phyloP scores from a whole-genome alignment of 345 rosid species.

The Laguncularia racemosa region DNA sequence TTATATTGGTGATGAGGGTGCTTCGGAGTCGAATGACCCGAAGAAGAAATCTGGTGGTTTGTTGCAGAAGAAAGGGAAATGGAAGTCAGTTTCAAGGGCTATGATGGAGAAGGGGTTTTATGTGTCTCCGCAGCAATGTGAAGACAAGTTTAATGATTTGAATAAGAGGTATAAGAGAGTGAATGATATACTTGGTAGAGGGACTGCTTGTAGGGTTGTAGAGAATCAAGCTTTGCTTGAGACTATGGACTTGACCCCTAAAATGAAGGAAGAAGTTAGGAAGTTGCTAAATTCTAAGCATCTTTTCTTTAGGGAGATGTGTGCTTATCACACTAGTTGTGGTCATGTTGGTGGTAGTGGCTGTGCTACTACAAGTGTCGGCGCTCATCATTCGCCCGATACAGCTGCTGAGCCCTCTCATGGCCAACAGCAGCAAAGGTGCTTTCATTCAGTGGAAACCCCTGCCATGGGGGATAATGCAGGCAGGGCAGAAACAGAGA shows the following conservation, averaged over 20 bases:
- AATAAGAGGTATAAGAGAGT: constrained; percentile 98
- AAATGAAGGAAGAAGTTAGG: constrained; percentile 78
- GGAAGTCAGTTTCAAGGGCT: constrained; percentile 93
- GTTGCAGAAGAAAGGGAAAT: constrained; percentile 93
- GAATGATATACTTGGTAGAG: constrained; percentile 86
- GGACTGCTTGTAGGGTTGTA: constrained; percentile 85
- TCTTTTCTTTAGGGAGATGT: constrained; percentile 91
- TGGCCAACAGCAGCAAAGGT: constrained; percentile 31
- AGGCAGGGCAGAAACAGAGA: constrained; percentile 24
- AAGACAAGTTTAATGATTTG: constrained; percentile 92
- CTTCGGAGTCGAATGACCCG: constrained; percentile 45
- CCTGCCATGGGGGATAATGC: constrained; percentile 15
- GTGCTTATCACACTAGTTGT: constrained; percentile 90
- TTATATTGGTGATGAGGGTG: constrained; percentile 88
- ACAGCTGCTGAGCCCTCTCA: constrained; percentile 24
- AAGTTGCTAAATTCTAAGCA: constrained; percentile 87
- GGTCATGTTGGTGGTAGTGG: constrained; percentile 36
- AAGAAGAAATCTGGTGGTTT: constrained; percentile 52
- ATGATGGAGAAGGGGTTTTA: constrained; percentile 95
- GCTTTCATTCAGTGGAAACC: constrained; percentile 46
- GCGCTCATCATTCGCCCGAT: constrained; percentile 33
- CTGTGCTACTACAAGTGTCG: constrained; percentile 8
- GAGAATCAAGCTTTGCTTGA: constrained; percentile 85
- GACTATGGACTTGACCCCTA: constrained; percentile 62
- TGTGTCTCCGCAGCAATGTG: constrained; percentile 98